phyloP scores from a whole-genome alignment of 2,329 filamentous ascomycete genomes.

The Xylariaceae sp. region DNA sequence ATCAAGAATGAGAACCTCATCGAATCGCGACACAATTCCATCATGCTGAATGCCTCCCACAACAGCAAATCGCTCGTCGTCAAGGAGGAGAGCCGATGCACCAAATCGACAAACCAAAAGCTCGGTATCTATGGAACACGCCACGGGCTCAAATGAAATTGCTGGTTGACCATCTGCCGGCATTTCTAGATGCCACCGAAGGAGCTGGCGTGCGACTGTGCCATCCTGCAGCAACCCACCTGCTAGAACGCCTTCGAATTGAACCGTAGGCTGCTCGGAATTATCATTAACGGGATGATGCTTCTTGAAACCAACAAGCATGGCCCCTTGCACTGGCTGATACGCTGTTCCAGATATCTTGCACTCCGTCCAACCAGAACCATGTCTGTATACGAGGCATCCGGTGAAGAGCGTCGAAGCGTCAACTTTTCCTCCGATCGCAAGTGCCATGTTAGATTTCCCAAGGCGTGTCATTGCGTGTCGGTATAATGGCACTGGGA shows the following conservation, averaged over 20 bases:
- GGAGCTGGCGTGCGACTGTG: constrained; percentile 57
- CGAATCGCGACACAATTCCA: constrained; percentile 41
- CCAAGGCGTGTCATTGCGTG: constrained; percentile 60
- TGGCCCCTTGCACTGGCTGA: constrained; percentile 42
- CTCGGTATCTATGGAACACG: constrained; percentile 10
- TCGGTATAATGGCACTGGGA: constrained; percentile 71
- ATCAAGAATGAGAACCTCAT: constrained; percentile 49
- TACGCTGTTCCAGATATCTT: constrained; percentile 33
- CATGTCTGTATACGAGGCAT: constrained; percentile 51
- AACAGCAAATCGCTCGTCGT: constrained; percentile 32
- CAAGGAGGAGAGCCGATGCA: constrained; percentile 35
- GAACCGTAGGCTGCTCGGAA: constrained; percentile 21
- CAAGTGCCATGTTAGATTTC: constrained; percentile 48
- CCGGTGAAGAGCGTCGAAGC: constrained; percentile 45
- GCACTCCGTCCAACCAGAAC: constrained; percentile 46
- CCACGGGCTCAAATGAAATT: constrained; percentile 30
- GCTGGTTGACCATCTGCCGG: constrained; percentile 26
- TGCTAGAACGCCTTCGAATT: constrained; percentile 57
- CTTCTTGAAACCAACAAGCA: constrained; percentile 34
- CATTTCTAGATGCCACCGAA: constrained; percentile 56
- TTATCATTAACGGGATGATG: constrained; percentile 22
- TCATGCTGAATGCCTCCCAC: constrained; percentile 43
- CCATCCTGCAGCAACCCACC: constrained; percentile 69
- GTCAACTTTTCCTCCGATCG: constrained; percentile 59
- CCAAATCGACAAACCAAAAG: constrained; percentile 39